Conservation (phyloP, 129 eudicot genomes). For the Cynara cardunculus region DNA sequence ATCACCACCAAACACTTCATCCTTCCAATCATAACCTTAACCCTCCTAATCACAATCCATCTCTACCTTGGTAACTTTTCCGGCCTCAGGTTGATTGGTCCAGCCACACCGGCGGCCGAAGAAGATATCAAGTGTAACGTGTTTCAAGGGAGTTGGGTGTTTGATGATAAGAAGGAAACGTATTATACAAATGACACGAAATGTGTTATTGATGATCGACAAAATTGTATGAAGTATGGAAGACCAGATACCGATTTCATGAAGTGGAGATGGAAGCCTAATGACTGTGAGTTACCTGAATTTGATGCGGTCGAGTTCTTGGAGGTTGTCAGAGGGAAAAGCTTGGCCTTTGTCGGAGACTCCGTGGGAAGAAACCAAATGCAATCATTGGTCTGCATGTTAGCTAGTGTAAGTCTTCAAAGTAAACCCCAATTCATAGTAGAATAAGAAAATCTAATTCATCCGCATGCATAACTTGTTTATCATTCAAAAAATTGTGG, state of each 20-base stretch:
- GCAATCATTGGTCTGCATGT: slow-evolving; percentile 66
- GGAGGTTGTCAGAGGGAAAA: slow-evolving; percentile 56
- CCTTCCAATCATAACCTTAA: slow-evolving; percentile 33
- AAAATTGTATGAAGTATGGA: slow-evolving; percentile 65
- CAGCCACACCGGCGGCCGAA: not conserved
- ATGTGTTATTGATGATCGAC: slow-evolving; percentile 50
- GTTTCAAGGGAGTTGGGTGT: slow-evolving; percentile 53
- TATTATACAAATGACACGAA: slow-evolving; percentile 51
- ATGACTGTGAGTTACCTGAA: slow-evolving; percentile 55
- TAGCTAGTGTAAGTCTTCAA: slow-evolving; percentile 51
- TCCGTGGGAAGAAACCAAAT: slow-evolving; percentile 66
- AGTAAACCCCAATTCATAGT: not conserved
- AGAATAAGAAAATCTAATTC: not conserved
- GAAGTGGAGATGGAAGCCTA: slow-evolving; percentile 67
- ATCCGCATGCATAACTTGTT: slow-evolving; percentile 23
- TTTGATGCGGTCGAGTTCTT: slow-evolving; percentile 54
- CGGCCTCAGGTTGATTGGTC: not conserved
- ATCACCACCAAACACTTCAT: slow-evolving; percentile 29
- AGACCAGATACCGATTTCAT: slow-evolving; percentile 55
- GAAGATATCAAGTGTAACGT: slow-evolving; percentile 38
- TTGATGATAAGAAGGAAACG: slow-evolving; percentile 35
- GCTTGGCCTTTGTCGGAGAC: slow-evolving; percentile 58
- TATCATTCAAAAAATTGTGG: slow-evolving; percentile 7
- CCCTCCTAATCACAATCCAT: slow-evolving; percentile 36
- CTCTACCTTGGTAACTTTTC: slow-evolving; percentile 27